Conservation (phyloP, 1,284 basidiomycete species). For the Malassezia obtusa region DNA sequence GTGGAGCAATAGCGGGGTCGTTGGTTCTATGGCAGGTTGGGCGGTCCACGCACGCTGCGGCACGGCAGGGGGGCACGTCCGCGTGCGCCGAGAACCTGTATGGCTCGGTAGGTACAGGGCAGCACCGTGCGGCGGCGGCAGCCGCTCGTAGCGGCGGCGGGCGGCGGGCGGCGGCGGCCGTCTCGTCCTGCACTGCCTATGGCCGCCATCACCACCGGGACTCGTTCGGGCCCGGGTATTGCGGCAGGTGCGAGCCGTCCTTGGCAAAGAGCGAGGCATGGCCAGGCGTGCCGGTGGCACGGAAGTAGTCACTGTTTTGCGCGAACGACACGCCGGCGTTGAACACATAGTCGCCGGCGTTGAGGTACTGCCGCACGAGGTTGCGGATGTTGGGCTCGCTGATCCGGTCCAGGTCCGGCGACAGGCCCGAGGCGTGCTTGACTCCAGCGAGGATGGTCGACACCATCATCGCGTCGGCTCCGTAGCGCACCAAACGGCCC, state of each 20-base stretch:
- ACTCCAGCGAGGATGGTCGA: conserved; percentile 86
- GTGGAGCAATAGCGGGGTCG: neutral
- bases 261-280: neutral
- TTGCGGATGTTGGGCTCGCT: conserved; percentile 61
- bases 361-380: conserved; percentile 69
- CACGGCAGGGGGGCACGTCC: too few species aligned
- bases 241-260: neutral
- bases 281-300: neutral
- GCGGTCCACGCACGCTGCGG: too few species aligned
- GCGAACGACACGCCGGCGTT: conserved; percentile 46
- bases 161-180: too few species aligned
- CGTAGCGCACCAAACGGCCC: conserved; percentile 72
- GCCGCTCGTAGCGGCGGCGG: too few species aligned
- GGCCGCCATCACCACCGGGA: neutral
- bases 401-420: conserved; percentile 30
- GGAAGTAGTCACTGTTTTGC: conserved; percentile 17
- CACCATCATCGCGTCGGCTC: conserved; percentile 71
- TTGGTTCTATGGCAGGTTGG: too few species aligned
- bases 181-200: too few species aligned
- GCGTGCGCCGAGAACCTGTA: too few species aligned
- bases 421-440: conserved; percentile 57
- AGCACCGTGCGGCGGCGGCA: too few species aligned
- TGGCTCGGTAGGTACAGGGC: too few species aligned
- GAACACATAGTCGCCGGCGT: conserved; percentile 78
- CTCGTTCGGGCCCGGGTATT: neutral